These are phyloP conservation scores for Geranomyces variabilis DNA, from an alignment of 192 early-diverging fungal genomes.

Conservation along the genomic window DNA sequence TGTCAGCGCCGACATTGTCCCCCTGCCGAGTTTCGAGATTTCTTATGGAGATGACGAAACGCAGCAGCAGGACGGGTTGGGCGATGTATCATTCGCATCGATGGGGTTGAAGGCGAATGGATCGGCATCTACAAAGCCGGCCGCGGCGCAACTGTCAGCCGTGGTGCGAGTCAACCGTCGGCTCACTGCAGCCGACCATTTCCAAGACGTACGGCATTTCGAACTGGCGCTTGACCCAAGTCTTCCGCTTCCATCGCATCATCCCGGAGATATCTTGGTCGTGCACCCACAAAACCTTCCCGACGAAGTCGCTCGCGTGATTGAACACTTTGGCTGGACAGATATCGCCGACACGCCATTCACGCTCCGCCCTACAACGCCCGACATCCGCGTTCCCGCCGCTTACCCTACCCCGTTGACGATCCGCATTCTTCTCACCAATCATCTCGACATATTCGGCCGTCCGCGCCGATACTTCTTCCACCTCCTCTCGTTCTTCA, in stretches of 20 bases:
- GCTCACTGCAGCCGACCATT: constrained; percentile 77
- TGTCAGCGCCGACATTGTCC: constrained; percentile 51
- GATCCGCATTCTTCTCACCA: constrained; percentile 72
- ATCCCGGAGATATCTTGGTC: constrained; percentile 80
- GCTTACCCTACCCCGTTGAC: constrained; percentile 58
- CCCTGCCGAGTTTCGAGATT: constrained; percentile 50
- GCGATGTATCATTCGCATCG: background rate
- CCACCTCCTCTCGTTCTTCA: constrained; percentile 82
- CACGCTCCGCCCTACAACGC: constrained; percentile 48
- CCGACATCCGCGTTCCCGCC: constrained; percentile 57
- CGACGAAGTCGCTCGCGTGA: constrained; percentile 69
- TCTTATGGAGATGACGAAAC: constrained; percentile 44
- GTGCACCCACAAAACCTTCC: constrained; percentile 74
- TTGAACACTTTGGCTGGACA: constrained; percentile 73
- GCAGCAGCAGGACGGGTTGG: background rate
- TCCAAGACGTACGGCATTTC: constrained; percentile 92
- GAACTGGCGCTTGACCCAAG: constrained; percentile 49
- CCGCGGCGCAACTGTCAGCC: constrained; percentile 2
- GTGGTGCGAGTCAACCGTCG: constrained; percentile 56
- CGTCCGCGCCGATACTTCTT: constrained; percentile 91
- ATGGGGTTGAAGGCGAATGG: background rate
- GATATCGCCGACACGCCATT: constrained; percentile 65
- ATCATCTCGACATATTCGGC: constrained; percentile 82
- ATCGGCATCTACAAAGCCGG: background rate
- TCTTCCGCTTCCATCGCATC: constrained; percentile 47